Evolutionary conservation across 2,329 filamentous ascomycete genomes (phyloP).

Genomic region (Pezicula rhizophila): DNA sequence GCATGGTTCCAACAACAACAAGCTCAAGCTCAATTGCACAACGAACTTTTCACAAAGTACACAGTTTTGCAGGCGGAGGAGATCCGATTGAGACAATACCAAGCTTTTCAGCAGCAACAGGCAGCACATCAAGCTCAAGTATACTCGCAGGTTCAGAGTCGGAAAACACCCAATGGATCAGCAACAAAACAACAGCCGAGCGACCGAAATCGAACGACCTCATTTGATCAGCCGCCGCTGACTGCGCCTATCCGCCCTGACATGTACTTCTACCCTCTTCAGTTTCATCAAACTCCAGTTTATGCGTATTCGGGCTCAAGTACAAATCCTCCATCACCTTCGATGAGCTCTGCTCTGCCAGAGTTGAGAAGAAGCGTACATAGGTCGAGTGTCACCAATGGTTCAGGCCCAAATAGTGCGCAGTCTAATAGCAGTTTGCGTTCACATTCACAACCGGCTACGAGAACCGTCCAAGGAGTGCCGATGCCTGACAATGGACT

Average conservation of each 20-base stretch:
- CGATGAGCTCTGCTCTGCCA: constrained; percentile 35
- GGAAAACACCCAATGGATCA: constrained; percentile 27
- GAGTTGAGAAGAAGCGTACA: constrained; percentile 55
- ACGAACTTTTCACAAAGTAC: constrained; percentile 29
- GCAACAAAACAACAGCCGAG: constrained; percentile 33
- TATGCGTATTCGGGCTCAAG: constrained; percentile 44
- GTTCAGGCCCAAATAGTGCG: constrained; percentile 34
- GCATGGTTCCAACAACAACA: constrained; percentile 25
- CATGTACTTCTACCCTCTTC: constrained; percentile 45
- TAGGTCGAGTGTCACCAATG: constrained; percentile 44
- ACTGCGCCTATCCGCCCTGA: constrained; percentile 53
- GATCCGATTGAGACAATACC: constrained; percentile 39
- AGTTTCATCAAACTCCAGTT: constrained; percentile 34
- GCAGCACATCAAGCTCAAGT: constrained; percentile 30
- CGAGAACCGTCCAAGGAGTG: constrained; percentile 32
- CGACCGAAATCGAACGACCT: constrained; percentile 52
- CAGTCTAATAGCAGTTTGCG: constrained; percentile 50
- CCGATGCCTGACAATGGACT: constrained; percentile 32
- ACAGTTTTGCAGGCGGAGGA: constrained; percentile 37
- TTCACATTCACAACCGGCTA: constrained; percentile 62
- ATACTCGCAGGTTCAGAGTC: constrained; percentile 35
- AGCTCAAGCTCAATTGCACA: constrained; percentile 29
- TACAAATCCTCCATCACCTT: constrained; percentile 52
- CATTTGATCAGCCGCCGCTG: constrained; percentile 55
- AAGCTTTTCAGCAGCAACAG: constrained; percentile 38